These are phyloP conservation scores for Phytopythium helicoides DNA, from an alignment of 352 stramenopile species.

Conservation along the genomic window DNA sequence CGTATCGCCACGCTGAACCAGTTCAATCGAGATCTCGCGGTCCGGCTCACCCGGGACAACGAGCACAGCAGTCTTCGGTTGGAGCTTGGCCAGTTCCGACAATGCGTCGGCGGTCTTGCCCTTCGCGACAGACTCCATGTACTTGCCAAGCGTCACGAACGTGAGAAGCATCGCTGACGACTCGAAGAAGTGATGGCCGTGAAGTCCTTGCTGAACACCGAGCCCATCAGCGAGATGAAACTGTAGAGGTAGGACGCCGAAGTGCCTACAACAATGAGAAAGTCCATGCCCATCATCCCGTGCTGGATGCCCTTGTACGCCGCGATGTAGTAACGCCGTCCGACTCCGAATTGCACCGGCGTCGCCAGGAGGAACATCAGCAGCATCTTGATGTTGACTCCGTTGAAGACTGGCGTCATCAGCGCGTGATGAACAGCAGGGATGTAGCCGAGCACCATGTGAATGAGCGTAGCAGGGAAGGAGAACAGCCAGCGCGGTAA, in stretches of 20 bases:
- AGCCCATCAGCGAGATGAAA: conserved; percentile 73
- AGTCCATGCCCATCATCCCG: conserved; percentile 89
- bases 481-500: conserved; percentile 81
- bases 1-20: conserved; percentile 80
- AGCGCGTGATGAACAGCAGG: conserved; percentile 55
- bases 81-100: conserved; percentile 66
- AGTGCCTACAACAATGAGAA: conserved; percentile 81
- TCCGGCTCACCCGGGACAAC: conserved; percentile 50
- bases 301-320: conserved; percentile 82
- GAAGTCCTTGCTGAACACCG: conserved; percentile 54
- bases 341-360: conserved; percentile 83
- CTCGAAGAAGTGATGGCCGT: conserved; percentile 87
- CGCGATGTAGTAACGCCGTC: conserved; percentile 75
- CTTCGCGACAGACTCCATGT: conserved; percentile 88
- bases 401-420: conserved; percentile 78
- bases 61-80: conserved; percentile 76
- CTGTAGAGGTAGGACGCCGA: conserved; percentile 88
- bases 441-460: conserved; percentile 88
- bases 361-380: conserved; percentile 85
- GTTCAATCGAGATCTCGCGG: conserved; percentile 73
- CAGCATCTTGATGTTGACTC: conserved; percentile 70
- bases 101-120: conserved; percentile 79
- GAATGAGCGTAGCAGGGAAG: conserved; percentile 79
- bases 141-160: conserved; percentile 87
- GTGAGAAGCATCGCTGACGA: conserved; percentile 85